phyloP scores from a whole-genome alignment of 1,284 basidiomycete species.

The Heterobasidion irregulare region DNA sequence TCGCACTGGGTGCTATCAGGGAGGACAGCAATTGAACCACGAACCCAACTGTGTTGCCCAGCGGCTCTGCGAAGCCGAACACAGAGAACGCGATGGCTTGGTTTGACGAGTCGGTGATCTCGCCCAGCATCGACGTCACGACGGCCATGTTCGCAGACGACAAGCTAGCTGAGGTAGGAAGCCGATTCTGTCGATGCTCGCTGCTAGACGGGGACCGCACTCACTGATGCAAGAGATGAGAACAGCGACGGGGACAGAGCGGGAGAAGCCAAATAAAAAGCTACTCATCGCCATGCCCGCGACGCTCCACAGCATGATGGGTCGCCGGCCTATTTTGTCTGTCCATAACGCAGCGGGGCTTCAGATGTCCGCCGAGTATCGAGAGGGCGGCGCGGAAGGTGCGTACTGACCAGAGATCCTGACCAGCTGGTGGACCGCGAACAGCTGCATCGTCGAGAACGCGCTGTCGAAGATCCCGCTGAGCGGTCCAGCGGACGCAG shows the following conservation, averaged over 20 bases:
- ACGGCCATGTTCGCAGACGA: not conserved
- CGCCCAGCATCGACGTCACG: not conserved
- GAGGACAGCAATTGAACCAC: not conserved
- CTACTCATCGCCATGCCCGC: not conserved
- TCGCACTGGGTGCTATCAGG: too few species aligned
- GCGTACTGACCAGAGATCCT: not conserved
- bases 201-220: not conserved
- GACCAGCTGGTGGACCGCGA: not conserved
- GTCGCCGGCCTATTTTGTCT: not conserved
- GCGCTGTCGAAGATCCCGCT: not conserved
- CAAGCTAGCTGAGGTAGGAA: not conserved
- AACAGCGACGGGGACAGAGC: not conserved
- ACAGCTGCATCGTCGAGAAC: not conserved
- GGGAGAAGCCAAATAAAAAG: not conserved
- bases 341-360: not conserved
- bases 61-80: not conserved
- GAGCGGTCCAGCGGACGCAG: not conserved
- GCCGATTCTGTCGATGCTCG: not conserved
- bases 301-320: not conserved
- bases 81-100: not conserved
- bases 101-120: not conserved
- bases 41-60: not conserved
- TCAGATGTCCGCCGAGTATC: not conserved
- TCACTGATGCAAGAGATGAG: not conserved
- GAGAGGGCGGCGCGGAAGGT: not conserved